Conservation (phyloP, 2,329 filamentous ascomycete species). For the Fusarium nematophilum region DNA sequence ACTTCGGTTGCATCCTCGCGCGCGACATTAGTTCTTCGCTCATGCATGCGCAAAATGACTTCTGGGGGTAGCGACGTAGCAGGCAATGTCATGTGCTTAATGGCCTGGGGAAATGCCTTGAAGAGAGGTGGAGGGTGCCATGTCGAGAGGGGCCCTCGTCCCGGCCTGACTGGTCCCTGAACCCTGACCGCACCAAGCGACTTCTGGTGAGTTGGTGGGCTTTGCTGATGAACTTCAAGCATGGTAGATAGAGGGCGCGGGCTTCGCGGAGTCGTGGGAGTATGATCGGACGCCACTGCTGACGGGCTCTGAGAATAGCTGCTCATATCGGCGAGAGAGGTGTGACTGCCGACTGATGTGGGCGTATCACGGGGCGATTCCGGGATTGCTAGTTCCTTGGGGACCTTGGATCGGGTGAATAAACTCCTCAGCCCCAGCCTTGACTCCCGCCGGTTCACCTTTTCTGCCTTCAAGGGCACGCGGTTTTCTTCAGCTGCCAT, state of each 20-base stretch:
- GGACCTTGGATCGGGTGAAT: conserved; percentile 59
- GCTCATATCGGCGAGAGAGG: conserved; percentile 59
- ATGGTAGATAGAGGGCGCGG: conserved; percentile 41
- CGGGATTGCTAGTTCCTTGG: conserved; percentile 49
- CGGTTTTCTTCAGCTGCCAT: conserved; percentile 49
- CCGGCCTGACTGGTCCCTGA: conserved; percentile 31
- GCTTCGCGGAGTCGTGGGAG: conserved; percentile 42
- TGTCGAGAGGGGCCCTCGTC: conserved; percentile 51
- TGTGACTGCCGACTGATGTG: conserved; percentile 54
- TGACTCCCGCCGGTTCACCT: conserved; percentile 61
- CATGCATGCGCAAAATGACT: conserved; percentile 71
- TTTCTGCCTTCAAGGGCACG: conserved; percentile 57
- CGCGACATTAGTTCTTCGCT: conserved; percentile 53
- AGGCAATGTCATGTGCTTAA: conserved; percentile 78
- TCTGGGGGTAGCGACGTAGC: conserved; percentile 77
- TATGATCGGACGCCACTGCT: conserved; percentile 51
- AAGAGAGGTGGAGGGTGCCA: conserved; percentile 84
- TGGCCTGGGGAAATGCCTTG: conserved; percentile 86
- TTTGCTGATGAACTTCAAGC: conserved; percentile 34
- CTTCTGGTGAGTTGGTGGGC: conserved; percentile 20
- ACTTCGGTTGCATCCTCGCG: conserved; percentile 31
- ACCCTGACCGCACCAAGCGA: conserved; percentile 20
- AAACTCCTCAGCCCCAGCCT: conserved; percentile 63
- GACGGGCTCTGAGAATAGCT: conserved; percentile 55
- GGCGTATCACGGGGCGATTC: conserved; percentile 46